Evolutionary conservation across 1,284 basidiomycete genomes (phyloP).

Genomic region (Melampsora larici-populina): DNA sequence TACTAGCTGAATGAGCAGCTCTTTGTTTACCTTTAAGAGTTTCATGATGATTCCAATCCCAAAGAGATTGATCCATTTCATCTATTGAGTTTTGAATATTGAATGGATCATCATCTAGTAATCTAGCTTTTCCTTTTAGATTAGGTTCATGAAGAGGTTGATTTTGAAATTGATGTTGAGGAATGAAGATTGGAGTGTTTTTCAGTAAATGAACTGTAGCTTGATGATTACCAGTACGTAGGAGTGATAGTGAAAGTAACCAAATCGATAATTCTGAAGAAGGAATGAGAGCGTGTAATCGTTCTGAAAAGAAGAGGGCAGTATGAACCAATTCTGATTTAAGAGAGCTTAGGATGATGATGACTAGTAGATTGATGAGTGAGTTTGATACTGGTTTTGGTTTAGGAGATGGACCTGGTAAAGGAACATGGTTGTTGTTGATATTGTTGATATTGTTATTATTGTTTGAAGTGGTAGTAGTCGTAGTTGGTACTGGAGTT

Average conservation of each 20-base stretch:
- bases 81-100: slow-evolving; percentile 8
- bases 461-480: too few relatives aligned
- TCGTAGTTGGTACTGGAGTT: too few relatives aligned
- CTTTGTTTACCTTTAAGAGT: slow-evolving; percentile 31
- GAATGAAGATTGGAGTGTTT: slow-evolving; percentile 45
- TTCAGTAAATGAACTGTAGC: slow-evolving; percentile 48
- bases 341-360: slow-evolving; percentile 24
- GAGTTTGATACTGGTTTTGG: slow-evolving; percentile 20
- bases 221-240: slow-evolving; percentile 32
- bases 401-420: slow-evolving; percentile 1
- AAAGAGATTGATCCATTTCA: background rate
- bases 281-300: slow-evolving; percentile 47
- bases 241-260: slow-evolving; percentile 45
- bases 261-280: slow-evolving; percentile 46
- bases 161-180: slow-evolving; percentile 6
- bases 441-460: too few relatives aligned
- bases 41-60: background rate
- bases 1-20: slow-evolving; percentile 47
- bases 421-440: background rate
- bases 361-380: slow-evolving; percentile 40
- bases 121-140: slow-evolving; percentile 13
- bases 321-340: slow-evolving; percentile 44
- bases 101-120: slow-evolving; percentile 30
- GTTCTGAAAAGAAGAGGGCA: slow-evolving; percentile 50
- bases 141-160: slow-evolving; percentile 12